Base-by-base conservation (phyloP, 345 rosid species). In the Euphorbia pulcherrima region DNA sequence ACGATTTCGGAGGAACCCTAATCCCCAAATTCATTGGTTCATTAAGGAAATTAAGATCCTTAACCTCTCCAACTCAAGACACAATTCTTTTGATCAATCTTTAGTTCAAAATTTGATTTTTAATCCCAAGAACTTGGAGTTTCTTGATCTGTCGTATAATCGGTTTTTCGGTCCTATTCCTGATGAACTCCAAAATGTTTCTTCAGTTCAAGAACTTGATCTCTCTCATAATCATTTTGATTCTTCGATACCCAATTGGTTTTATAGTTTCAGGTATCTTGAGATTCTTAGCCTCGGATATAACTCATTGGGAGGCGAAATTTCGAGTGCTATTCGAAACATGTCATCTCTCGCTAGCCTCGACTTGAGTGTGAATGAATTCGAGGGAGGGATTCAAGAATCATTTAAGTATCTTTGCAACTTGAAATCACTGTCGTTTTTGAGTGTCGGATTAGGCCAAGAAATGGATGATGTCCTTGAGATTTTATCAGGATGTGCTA, bases 91-190 rank as follows among this genome's bases (percentile, higher is more conserved):
- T n/a, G n/a, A n/a, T n/a, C n/a, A n/a, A n/a, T n/a, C n/a, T n/a
- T n/a, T n/a, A n/a, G n/a, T n/a, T n/a, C n/a, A n/a, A n/a, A n/a
- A n/a, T n/a, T n/a, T n/a, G n/a, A n/a, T n/a, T n/a, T n/a, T n/a
- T n/a, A n/a, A n/a, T 77, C 76, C 30, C 51, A 30, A 24, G 67
- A 69, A 53, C 65, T 74, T 0, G 81, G 75, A 12, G 2, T 70
- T 61, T 30, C 75, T 79, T 20, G 24, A 67, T 23, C 24, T 53
- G 27, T 30, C 35, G 17, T 2, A 4, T 2, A 53, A 35, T 16
- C 1, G 7, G 0, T 21, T 67, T 23, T 6, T 6, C 13, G 62
- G 50, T 21, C 61, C 51, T 14, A 39, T 53, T 24, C 51, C 60
- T 14, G 9, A 17, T 33, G 20, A 14, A 12, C 28, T 54, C 24